Percentiles rank a stretch among this genome's conserved stretches.
Evolutionary conservation across 169 alveolate species (phyloP).

Genomic region (Eimeria necatrix): DNA sequence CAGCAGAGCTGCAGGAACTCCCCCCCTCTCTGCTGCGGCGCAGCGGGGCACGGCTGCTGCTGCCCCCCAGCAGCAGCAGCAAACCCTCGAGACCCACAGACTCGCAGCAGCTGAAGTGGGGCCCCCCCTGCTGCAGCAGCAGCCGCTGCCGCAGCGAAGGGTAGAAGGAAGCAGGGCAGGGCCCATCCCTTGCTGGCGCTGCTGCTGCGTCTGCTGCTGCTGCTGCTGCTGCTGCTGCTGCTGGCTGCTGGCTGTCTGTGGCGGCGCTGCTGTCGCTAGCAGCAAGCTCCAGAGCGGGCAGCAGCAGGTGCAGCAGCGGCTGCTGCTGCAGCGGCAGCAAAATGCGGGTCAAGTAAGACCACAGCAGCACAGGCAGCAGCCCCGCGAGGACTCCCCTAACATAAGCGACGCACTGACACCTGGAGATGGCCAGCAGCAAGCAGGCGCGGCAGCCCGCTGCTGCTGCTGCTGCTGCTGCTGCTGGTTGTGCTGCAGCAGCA

Average conservation of each 20-base stretch:
- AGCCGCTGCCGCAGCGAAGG: constrained; percentile 19
- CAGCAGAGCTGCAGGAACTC: not conserved
- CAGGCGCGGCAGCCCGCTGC: not conserved
- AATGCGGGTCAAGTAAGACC: constrained; percentile 58
- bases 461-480: not conserved
- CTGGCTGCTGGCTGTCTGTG: not conserved
- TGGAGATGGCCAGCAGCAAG: not conserved
- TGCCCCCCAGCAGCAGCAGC: constrained; percentile 33
- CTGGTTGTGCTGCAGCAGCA: too few species aligned
- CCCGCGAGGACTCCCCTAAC: constrained; percentile 57
- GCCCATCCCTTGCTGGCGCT: not conserved
- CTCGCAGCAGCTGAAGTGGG: not conserved
- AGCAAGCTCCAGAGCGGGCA: constrained; percentile 1
- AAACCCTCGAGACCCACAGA: constrained; percentile 20
- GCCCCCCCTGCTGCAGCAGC: not conserved
- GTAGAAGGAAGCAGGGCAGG: not conserved
- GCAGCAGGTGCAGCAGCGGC: constrained; percentile 52
- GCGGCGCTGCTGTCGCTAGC: too few species aligned
- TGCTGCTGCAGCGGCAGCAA: constrained; percentile 54
- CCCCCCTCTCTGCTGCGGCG: not conserved
- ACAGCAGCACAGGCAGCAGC: constrained; percentile 58
- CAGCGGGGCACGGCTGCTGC: not conserved
- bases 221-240: not conserved
- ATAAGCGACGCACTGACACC: constrained; percentile 62
- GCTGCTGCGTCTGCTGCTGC: not conserved